phyloP scores from a whole-genome alignment of 805 yeast species.

The Nakazawaea laoshanensis region DNA sequence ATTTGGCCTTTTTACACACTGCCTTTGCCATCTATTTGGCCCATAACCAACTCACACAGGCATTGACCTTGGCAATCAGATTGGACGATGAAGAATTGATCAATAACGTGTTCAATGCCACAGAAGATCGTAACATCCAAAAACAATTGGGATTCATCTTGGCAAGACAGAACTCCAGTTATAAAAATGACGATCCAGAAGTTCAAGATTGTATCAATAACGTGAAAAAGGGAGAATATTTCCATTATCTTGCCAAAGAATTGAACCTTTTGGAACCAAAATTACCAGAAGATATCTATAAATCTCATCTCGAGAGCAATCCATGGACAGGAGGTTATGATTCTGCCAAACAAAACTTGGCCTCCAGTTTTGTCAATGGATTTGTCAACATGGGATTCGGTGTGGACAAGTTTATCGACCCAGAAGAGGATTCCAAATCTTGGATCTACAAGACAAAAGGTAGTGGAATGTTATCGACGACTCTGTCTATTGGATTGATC shows the following conservation, averaged over 20 bases:
- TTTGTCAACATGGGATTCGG: constrained; percentile 90
- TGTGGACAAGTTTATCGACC: constrained; percentile 71
- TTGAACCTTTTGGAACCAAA: constrained; percentile 83
- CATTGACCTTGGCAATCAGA: constrained; percentile 81
- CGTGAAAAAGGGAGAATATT: constrained; percentile 69
- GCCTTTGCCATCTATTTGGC: constrained; percentile 80
- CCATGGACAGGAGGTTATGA: constrained; percentile 56
- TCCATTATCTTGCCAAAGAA: constrained; percentile 73
- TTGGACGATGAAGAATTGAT: constrained; percentile 77
- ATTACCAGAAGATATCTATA: constrained; percentile 91
- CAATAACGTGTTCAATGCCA: constrained; percentile 72
- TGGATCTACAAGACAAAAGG: constrained; percentile 94
- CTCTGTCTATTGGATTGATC: constrained; percentile 86
- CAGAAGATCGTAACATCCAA: constrained; percentile 64
- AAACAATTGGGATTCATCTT: constrained; percentile 88
- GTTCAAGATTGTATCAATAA: constrained; percentile 85
- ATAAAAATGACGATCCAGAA: constrained; percentile 57
- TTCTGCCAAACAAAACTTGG: constrained; percentile 91
- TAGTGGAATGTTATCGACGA: constrained; percentile 82
- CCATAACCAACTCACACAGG: constrained; percentile 79
- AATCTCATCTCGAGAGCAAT: constrained; percentile 75
- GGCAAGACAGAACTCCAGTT: constrained; percentile 79
- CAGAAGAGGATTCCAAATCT: constrained; percentile 44
- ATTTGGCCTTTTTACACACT: constrained; percentile 73
- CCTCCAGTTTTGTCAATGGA: constrained; percentile 89